These are phyloP conservation scores for Plasmodium coatneyi DNA, from an alignment of 169 alveolate genomes.

Conservation along the genomic window DNA sequence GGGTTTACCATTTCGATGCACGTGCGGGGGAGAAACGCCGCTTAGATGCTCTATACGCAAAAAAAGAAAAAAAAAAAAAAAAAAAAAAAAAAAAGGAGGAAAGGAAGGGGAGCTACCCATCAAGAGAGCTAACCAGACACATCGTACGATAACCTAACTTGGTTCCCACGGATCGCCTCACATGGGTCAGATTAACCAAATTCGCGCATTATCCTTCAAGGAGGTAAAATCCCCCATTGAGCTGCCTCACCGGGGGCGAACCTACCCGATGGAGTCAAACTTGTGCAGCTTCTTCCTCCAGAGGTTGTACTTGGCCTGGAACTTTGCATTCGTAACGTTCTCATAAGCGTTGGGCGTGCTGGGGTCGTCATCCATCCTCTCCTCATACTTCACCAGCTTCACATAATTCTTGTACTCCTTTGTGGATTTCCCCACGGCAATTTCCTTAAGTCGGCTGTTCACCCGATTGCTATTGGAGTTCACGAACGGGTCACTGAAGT, in stretches of 20 bases:
- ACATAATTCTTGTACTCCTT: conserved; percentile 86
- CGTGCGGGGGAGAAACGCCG: no score
- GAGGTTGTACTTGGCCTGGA: conserved; percentile 81
- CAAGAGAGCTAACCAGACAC: background rate
- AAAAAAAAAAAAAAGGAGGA: no score
- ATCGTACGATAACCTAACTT: background rate
- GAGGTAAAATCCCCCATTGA: background rate
- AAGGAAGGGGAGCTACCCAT: background rate
- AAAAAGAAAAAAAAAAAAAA: no score
- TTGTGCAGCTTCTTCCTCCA: conserved; percentile 85
- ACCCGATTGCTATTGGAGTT: conserved; percentile 70
- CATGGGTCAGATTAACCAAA: background rate
- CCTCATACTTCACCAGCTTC: conserved; percentile 79
- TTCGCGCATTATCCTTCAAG: background rate
- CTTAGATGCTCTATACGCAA: background rate
- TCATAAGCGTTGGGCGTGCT: conserved; percentile 84
- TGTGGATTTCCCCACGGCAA: conserved; percentile 85
- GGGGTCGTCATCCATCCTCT: conserved; percentile 84
- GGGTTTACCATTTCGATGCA: background rate
- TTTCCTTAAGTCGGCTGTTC: conserved; percentile 82
- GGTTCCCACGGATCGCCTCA: background rate
- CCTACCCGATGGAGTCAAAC: conserved; percentile 74
- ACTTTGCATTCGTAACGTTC: conserved; percentile 81
- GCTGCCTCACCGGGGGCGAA: background rate
- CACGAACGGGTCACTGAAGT: conserved; percentile 16